Evolutionary conservation across 441 rosid species (phyloP).

Genomic region (Isatis lusitanica): DNA sequence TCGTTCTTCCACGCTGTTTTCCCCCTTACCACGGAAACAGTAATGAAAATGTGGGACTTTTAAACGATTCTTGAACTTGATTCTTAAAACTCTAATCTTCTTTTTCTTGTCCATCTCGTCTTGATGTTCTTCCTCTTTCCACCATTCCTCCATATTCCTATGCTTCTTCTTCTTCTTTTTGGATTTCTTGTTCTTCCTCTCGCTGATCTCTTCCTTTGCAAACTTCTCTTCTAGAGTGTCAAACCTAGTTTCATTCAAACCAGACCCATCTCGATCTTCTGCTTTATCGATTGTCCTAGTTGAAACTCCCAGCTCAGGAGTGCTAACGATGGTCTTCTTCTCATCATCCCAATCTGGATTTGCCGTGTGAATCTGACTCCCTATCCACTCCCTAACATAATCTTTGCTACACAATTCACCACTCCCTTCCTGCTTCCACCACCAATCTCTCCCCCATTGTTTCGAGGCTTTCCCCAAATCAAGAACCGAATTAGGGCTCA

Average conservation of each 20-base stretch:
- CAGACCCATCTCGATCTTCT: constrained; percentile 49
- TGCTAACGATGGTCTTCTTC: constrained; percentile 41
- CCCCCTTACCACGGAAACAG: constrained; percentile 46
- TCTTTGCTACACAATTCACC: constrained; percentile 92
- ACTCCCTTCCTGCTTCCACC: constrained; percentile 99
- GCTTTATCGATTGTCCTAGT: constrained; percentile 41
- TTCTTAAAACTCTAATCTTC: constrained; percentile 46
- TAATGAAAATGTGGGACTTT: constrained; percentile 58
- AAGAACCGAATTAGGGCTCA: constrained; percentile 39
- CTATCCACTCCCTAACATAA: constrained; percentile 97
- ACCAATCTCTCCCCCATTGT: constrained; percentile 99
- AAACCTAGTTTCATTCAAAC: constrained; percentile 33
- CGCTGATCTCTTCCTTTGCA: constrained; percentile 42
- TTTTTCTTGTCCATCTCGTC: constrained; percentile 51
- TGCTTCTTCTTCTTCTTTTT: constrained; percentile 53
- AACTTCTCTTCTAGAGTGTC: constrained; percentile 45
- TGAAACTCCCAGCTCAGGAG: constrained; percentile 44
- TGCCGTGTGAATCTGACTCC: constrained; percentile 76
- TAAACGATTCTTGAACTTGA: constrained; percentile 63
- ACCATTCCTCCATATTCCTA: constrained; percentile 92
- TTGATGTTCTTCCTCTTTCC: constrained; percentile 91
- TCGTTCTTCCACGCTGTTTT: constrained; percentile 38
- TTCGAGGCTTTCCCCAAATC: constrained; percentile 48
- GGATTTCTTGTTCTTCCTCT: constrained; percentile 53
- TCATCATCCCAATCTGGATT: constrained; percentile 91